Conservation (phyloP, 495 filamentous ascomycete genomes). For the Neurospora sp. region DNA sequence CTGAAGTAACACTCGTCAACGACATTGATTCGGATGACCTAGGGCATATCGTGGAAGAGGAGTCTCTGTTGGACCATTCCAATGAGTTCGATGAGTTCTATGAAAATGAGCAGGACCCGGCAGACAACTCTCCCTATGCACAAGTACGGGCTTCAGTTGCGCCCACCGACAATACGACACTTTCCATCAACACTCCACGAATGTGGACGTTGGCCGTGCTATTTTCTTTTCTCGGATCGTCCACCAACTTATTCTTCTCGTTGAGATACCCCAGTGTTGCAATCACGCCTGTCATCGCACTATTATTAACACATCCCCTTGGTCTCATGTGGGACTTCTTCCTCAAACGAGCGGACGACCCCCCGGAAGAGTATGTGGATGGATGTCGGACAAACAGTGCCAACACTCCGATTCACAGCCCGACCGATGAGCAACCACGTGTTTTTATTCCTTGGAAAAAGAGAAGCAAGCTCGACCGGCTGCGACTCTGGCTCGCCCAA, state of each 20-base stretch:
- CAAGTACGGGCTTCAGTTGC: slow-evolving; percentile 72
- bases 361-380: slow-evolving; percentile 48
- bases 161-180: slow-evolving; percentile 56
- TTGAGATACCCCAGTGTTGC: slow-evolving; percentile 78
- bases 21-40: slow-evolving; percentile 20
- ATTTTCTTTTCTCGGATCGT: slow-evolving; percentile 70
- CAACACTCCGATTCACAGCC: slow-evolving; percentile 9
- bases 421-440: slow-evolving; percentile 1
- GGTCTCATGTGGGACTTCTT: slow-evolving; percentile 67
- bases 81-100: slow-evolving; percentile 22
- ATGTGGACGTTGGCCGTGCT: slow-evolving; percentile 76
- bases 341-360: slow-evolving; percentile 53
- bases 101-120: slow-evolving; percentile 38
- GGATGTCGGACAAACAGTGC: slow-evolving; percentile 28
- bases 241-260: slow-evolving; percentile 76
- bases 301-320: slow-evolving; percentile 72
- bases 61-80: slow-evolving; percentile 5
- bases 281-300: slow-evolving; percentile 75
- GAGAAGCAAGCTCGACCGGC: slow-evolving; percentile 25
- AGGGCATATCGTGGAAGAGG: slow-evolving; percentile 19
- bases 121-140: slow-evolving; percentile 57
- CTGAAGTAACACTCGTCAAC: slow-evolving; percentile 30
- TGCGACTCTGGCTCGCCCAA: slow-evolving; percentile 67
- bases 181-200: slow-evolving; percentile 77
- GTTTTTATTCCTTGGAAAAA: slow-evolving; percentile 11